These are phyloP conservation scores for Panellus pusillus DNA, from an alignment of 768 basidiomycete species.

Conservation along the genomic window DNA sequence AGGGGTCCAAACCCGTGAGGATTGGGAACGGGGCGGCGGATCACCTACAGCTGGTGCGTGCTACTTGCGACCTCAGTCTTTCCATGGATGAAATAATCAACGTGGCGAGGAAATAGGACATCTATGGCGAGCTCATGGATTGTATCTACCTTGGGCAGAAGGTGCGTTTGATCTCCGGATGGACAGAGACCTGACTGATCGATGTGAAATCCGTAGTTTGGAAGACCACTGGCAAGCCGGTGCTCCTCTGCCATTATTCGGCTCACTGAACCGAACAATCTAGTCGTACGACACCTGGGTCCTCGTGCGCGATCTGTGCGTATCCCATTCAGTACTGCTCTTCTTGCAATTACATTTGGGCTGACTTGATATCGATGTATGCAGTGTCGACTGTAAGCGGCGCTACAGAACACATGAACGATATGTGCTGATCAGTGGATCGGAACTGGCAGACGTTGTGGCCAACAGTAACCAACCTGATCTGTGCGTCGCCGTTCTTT, in stretches of 20 bases:
- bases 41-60: constrained; percentile 81
- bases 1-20: constrained; percentile 79
- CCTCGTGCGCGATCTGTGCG: constrained; percentile 33
- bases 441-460: constrained; percentile 58
- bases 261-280: background rate
- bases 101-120: constrained; percentile 58
- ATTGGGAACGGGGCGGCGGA: constrained; percentile 97
- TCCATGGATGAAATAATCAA: too few species aligned
- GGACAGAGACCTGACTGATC: background rate
- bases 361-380: too few species aligned
- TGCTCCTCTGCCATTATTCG: background rate
- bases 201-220: constrained; percentile 46
- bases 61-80: background rate
- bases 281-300: constrained; percentile 61
- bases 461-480: constrained; percentile 73
- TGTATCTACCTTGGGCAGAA: constrained; percentile 97
- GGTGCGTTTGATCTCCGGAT: constrained; percentile 37
- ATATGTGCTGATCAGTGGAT: too few species aligned
- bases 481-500: constrained; percentile 52
- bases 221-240: constrained; percentile 66
- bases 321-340: constrained; percentile 19
- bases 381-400: constrained; percentile 70
- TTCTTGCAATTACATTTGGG: background rate
- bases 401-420: too few species aligned
- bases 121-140: constrained; percentile 96